These are phyloP conservation scores for Debaryomyces nepalensis DNA, from an alignment of 1,139 yeast genomes.

Conservation along the genomic window DNA sequence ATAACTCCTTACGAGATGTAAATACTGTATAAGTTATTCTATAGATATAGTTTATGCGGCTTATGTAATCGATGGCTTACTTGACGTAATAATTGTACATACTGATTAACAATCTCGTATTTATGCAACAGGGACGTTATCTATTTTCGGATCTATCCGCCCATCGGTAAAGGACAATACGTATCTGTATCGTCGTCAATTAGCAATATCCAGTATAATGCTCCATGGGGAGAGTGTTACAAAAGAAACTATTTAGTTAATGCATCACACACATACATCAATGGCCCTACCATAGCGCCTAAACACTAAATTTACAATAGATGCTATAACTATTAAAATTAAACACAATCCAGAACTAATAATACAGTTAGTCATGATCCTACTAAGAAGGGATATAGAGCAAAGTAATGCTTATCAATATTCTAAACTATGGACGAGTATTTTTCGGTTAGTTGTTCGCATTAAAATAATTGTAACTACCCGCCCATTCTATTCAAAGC, in stretches of 20 bases:
- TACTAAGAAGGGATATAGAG: no score
- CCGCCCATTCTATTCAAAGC: no score
- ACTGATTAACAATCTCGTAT: background rate
- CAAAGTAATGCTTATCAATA: no score
- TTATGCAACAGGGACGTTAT: background rate
- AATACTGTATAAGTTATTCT: background rate
- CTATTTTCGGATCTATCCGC: background rate
- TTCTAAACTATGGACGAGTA: no score
- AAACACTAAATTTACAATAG: no score
- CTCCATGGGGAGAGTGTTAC: background rate
- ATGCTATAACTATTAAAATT: no score
- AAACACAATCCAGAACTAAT: no score
- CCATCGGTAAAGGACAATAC: background rate
- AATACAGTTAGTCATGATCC: no score
- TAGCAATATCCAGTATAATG: background rate
- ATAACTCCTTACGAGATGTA: conserved; percentile 74
- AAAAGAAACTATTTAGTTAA: background rate
- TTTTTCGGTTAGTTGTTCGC: no score
- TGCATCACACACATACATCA: background rate
- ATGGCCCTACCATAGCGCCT: no score
- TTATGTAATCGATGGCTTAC: background rate
- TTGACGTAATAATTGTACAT: background rate
- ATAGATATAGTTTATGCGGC: background rate
- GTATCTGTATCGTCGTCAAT: background rate
- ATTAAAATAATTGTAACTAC: no score